Percentiles rank a stretch among this genome's conserved stretches.
These are phyloP conservation scores for Fusarium sp. DNA, from an alignment of 2,329 filamentous ascomycete species.

Conservation along the genomic window DNA sequence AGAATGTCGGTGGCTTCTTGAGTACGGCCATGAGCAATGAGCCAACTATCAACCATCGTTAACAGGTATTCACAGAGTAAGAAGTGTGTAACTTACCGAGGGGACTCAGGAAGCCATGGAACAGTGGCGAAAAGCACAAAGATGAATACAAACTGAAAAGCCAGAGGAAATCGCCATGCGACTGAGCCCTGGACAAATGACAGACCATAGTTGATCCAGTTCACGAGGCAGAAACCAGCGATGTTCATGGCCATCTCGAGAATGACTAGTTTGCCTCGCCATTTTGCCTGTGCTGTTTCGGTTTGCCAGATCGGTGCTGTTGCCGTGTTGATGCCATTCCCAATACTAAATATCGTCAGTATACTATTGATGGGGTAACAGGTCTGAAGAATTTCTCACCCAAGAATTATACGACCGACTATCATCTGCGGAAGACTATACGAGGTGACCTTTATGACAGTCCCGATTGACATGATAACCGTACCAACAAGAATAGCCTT, in stretches of 20 bases:
- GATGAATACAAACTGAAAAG: slow-evolving; percentile 60
- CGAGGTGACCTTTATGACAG: slow-evolving; percentile 23
- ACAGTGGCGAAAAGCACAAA: slow-evolving; percentile 50
- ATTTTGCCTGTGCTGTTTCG: slow-evolving; percentile 21
- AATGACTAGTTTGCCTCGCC: slow-evolving; percentile 26
- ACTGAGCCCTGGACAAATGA: slow-evolving; percentile 51
- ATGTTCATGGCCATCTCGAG: slow-evolving; percentile 31
- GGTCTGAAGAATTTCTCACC: not conserved
- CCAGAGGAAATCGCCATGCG: slow-evolving; percentile 60
- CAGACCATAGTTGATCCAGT: slow-evolving; percentile 58
- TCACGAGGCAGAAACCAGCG: slow-evolving; percentile 31
- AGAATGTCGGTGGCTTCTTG: slow-evolving; percentile 27
- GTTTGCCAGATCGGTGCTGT: slow-evolving; percentile 33
- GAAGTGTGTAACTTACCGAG: not conserved
- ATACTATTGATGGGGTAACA: accelerated
- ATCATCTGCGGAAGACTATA: slow-evolving; percentile 37
- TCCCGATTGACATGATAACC: slow-evolving; percentile 27
- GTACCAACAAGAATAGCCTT: slow-evolving; percentile 29
- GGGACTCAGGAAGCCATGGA: slow-evolving; percentile 45
- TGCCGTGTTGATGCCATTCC: slow-evolving; percentile 51
- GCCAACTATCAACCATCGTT: slow-evolving; percentile 4
- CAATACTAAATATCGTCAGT: not conserved
- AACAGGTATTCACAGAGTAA: accelerated
- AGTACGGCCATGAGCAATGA: slow-evolving; percentile 15
- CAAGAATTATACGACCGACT: slow-evolving; percentile 23